Percentiles rank a stretch among this genome's conserved stretches.
Evolutionary conservation across 768 basidiomycete species (phyloP).

Genomic region (Collybia nuda): DNA sequence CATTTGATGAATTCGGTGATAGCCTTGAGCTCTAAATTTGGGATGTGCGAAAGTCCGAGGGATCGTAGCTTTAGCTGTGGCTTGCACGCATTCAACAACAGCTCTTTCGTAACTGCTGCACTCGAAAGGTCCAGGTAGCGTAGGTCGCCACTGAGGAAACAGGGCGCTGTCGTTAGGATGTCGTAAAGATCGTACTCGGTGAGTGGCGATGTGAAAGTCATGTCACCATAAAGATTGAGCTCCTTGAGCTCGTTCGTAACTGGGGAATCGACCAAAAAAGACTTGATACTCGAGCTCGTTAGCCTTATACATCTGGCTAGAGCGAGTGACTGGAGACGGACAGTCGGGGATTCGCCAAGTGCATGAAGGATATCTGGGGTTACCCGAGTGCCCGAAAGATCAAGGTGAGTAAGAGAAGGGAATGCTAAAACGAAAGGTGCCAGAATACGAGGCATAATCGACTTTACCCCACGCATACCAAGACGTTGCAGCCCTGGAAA

Average conservation of each 20-base stretch:
- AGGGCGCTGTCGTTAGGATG: constrained; percentile 74
- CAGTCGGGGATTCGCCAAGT: constrained; percentile 60
- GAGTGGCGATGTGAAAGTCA: constrained; percentile 77
- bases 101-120: constrained; percentile 61
- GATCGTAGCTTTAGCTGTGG: constrained; percentile 79
- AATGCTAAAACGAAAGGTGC: constrained; percentile 77
- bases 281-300: constrained; percentile 73
- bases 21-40: constrained; percentile 60
- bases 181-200: constrained; percentile 61
- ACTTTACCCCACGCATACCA: constrained; percentile 80
- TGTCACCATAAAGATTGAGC: constrained; percentile 87
- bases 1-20: constrained; percentile 67
- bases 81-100: constrained; percentile 52
- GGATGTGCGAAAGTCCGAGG: constrained; percentile 87
- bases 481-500: constrained; percentile 78
- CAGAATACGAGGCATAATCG: constrained; percentile 67
- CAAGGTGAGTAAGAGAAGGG: constrained; percentile 85
- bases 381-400: constrained; percentile 86
- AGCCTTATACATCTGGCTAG: constrained; percentile 85
- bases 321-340: constrained; percentile 76
- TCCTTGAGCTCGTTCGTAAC: constrained; percentile 66
- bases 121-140: constrained; percentile 91
- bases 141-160: constrained; percentile 72
- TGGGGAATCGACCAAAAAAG: constrained; percentile 69
- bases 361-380: constrained; percentile 71